Evolutionary conservation across 129 eudicot genomes (phyloP).

Genomic region (Centrapalus pauciflorus): DNA sequence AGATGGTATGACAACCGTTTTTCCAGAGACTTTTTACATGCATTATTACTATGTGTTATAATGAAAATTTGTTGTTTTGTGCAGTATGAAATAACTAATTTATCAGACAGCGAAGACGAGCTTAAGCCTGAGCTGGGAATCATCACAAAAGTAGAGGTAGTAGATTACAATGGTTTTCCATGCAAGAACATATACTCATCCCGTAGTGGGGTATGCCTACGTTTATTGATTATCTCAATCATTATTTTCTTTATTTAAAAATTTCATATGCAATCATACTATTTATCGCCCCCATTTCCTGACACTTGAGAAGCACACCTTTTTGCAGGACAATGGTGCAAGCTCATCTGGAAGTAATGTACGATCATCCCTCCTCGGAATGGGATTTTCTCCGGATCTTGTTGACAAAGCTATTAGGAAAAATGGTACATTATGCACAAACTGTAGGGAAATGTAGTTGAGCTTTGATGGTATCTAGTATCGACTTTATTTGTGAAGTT

Average conservation of each 20-base stretch:
- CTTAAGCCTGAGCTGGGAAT: conserved; percentile 31
- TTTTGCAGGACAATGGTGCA: conserved; percentile 61
- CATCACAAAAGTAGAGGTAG: conserved; percentile 40
- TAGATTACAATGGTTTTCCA: conserved; percentile 35
- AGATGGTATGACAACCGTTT: conserved; percentile 22
- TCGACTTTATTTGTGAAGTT: conserved; percentile 1
- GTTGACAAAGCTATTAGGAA: conserved; percentile 74
- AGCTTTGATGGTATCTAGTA: conserved; percentile 7
- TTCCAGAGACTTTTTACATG: not conserved
- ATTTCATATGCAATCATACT: not conserved
- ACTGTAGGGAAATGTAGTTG: not conserved
- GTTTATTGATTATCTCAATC: not conserved
- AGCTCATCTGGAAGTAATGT: conserved; percentile 79
- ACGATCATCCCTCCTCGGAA: conserved; percentile 76
- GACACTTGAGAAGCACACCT: not conserved
- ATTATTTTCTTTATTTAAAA: not conserved
- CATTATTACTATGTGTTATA: not conserved
- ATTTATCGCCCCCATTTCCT: not conserved
- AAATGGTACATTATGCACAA: conserved; percentile 48
- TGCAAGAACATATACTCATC: conserved; percentile 18
- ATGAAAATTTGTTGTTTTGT: conserved; percentile 5
- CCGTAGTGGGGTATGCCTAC: conserved; percentile 40
- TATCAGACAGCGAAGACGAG: conserved; percentile 45
- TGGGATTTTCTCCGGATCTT: conserved; percentile 78
- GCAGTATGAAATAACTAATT: conserved; percentile 42